Base-by-base conservation (phyloP, 148 eudicot genomes). In the Amaranthus hypochondriacus region DNA sequence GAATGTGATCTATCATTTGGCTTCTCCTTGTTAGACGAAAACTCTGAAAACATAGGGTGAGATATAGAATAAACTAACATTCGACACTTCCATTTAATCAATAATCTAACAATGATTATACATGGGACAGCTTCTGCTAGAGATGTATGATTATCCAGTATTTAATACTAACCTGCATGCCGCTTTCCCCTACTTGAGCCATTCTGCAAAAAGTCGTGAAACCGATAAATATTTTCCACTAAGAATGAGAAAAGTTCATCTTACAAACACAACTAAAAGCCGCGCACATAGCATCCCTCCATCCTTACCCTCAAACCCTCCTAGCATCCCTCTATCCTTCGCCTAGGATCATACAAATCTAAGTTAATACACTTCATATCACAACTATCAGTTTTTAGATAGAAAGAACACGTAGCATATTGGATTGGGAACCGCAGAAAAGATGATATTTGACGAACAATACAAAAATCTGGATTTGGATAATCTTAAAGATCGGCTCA, bases 21-120 rank as follows among this genome's bases (percentile, higher is more conserved):
- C 62, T 75, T 77, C 56, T 57, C 76, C 6, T 53, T 70, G 59
- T 79, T 77, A 66, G 82, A 80, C 79, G 56, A 65, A 65, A 28
- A 4, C 5, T 67, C 46, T 50, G 39, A 18, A 50, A 67, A 50
- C 56, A 67, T 9, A 49, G 44, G 7, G 8, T 48, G 7, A 67
- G 14, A 15, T 5, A 7, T 49, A 67, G 9, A 9, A 49, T 67
- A 50, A 67, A 67, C 21, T 3, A 50, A 49, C 2, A 4, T 21
- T 67, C 56, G 21, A 6, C 14, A 50, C 70, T 67, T 50, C 68
- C 82, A 50, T 57, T 46, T 65, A 69, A 56, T 56, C 70, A 78
- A 42, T 18, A 55, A 63, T 51, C 64, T 42, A 72, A 61, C 76
- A 76, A 78, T 53, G 76, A 53, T 77, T 52, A 72, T 43, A 55